Base-by-base conservation (phyloP, 2,329 filamentous ascomycete species). In the Penicillium sp. region DNA sequence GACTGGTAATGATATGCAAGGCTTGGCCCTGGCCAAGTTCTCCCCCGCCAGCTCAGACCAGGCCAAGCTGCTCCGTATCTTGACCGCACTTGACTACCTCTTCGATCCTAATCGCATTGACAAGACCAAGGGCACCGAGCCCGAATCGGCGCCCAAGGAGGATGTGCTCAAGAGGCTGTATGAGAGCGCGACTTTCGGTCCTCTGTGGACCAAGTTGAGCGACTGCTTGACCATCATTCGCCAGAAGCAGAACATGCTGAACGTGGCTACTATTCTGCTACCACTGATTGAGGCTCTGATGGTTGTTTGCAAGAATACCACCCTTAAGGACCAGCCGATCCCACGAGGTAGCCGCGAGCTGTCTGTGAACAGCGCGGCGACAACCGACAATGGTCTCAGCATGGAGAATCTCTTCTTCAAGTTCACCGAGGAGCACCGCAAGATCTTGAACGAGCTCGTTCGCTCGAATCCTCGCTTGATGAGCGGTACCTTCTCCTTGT, bases 241-340 rank as follows among this genome's bases (percentile, higher is more conserved):
- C 42, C 82, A 94, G 68, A 87, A 90, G 47, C 90, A 95, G 65
- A 94, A 89, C 65, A 93, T 97, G 84, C 82, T 97, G 63, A 96
- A 95, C 61, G 90, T 98, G 46, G 94, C 93, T 24, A 97, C 91
- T 0, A 97, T 97, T 54, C 78, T 98, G 22, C 76, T 97, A 28
- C 93, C 93, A 24, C 75, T 98, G 24, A 96, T 98, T 51, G 93
- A 98, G 69, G 89, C 90, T 5, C 76, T 98, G 51, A 98, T 98
- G 93, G 93, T 98, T 43, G 90, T 98, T 23, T 98, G 94, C 79
- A 98, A 97, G 76, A 97, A 97, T 68, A 95, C 89, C 7, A 86
- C 89, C 1, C 75, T 89, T 44, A 85, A 84, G 62, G 87, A 93
- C 50, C 73, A 81, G 22, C 69, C 77, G 1, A 57, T 77, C 31